These are phyloP conservation scores for Kluyveromyces sp. DNA, from an alignment of 1,139 yeast species.

Conservation along the genomic window DNA sequence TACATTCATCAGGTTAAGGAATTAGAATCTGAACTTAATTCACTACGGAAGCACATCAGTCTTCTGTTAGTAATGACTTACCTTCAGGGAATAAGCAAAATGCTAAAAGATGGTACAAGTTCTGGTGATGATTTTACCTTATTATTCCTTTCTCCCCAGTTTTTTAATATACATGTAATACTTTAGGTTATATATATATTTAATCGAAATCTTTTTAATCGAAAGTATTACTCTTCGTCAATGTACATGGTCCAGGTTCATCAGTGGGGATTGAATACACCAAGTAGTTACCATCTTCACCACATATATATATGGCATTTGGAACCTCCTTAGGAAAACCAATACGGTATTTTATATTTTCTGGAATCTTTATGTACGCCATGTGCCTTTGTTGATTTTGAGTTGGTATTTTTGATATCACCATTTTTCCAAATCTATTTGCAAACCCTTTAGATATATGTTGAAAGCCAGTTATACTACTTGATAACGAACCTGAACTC, in stretches of 20 bases:
- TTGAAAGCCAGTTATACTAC: conserved; percentile 5
- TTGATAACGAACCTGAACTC: conserved; percentile 5
- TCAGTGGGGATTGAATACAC: conserved; percentile 24
- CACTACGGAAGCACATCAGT: conserved; percentile 6
- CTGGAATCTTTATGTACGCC: conserved; percentile 24
- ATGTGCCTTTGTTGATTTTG: conserved; percentile 26
- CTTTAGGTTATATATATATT: background rate
- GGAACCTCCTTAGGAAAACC: conserved; percentile 29
- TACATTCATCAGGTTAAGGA: conserved; percentile 11
- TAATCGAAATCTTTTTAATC: conserved; percentile 8
- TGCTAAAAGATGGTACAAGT: background rate
- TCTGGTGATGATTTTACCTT: conserved; percentile 16
- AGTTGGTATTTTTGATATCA: conserved; percentile 24
- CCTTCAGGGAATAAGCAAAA: background rate
- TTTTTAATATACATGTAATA: background rate
- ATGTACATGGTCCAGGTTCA: conserved; percentile 22
- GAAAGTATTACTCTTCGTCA: conserved; percentile 20
- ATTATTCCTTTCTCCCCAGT: background rate
- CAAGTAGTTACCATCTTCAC: conserved; percentile 23
- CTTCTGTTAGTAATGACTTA: background rate
- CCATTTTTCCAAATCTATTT: conserved; percentile 19
- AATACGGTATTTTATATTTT: conserved; percentile 15
- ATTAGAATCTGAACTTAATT: conserved; percentile 16
- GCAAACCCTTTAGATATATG: conserved; percentile 22
- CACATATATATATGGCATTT: conserved; percentile 23